These are phyloP conservation scores for Neonectria coccinea DNA, from an alignment of 2,329 filamentous ascomycete genomes.

Conservation along the genomic window DNA sequence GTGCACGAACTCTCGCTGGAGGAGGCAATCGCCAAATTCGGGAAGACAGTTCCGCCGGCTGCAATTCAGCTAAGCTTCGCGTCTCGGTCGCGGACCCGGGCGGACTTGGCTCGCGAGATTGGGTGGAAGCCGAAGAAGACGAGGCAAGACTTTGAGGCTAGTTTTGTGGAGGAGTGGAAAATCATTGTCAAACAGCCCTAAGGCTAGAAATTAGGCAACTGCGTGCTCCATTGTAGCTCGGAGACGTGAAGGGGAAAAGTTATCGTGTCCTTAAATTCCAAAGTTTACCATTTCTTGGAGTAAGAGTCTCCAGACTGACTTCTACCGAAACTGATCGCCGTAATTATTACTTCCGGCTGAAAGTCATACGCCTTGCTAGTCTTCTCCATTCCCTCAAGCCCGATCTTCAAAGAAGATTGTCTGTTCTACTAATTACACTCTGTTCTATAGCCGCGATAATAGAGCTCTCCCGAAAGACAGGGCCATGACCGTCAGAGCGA, in stretches of 20 bases:
- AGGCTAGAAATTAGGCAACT: background rate
- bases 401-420: slow-evolving; percentile 70
- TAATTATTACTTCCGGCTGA: background rate
- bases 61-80: slow-evolving; percentile 50
- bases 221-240: background rate
- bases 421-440: slow-evolving; percentile 80
- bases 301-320: background rate
- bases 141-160: slow-evolving; percentile 42
- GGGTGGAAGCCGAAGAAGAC: slow-evolving; percentile 51
- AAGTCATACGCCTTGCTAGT: slow-evolving; percentile 10
- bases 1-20: slow-evolving; percentile 45
- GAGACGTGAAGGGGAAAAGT: background rate
- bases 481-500: slow-evolving; percentile 87
- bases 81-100: slow-evolving; percentile 40
- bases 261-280: background rate
- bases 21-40: slow-evolving; percentile 37
- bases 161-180: slow-evolving; percentile 38
- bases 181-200: background rate
- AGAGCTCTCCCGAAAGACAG: slow-evolving; percentile 83
- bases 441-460: slow-evolving; percentile 81
- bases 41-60: slow-evolving; percentile 36
- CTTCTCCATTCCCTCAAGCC: background rate
- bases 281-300: background rate
- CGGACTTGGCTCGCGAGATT: slow-evolving; percentile 42
- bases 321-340: background rate